These are phyloP conservation scores for Aspergillus oerlinghausenensis DNA, from an alignment of 2,329 filamentous ascomycete genomes.

Conservation along the genomic window DNA sequence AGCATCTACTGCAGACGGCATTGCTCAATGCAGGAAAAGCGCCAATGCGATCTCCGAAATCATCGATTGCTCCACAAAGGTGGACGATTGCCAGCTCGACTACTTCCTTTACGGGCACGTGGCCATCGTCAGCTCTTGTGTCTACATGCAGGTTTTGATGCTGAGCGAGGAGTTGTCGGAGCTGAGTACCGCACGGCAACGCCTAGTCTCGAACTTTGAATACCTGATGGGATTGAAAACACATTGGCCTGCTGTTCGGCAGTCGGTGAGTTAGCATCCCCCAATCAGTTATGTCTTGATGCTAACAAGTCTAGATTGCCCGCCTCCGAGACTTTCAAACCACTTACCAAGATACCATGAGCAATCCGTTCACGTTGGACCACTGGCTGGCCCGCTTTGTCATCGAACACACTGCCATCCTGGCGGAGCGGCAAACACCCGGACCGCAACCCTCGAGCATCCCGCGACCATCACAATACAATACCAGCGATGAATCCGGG, in stretches of 20 bases:
- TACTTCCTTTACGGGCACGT: slow-evolving; percentile 19
- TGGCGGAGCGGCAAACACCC: slow-evolving; percentile 10
- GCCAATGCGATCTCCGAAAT: slow-evolving; percentile 15
- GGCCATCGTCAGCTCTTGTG: slow-evolving; percentile 19
- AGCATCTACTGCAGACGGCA: not conserved
- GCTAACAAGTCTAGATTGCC: slow-evolving; percentile 7
- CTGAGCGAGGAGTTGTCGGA: slow-evolving; percentile 13
- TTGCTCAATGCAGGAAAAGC: slow-evolving; percentile 14
- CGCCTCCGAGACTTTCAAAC: slow-evolving; percentile 20
- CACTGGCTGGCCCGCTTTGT: slow-evolving; percentile 23
- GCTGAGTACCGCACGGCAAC: slow-evolving; percentile 10
- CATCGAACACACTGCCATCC: slow-evolving; percentile 16
- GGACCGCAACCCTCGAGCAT: not conserved
- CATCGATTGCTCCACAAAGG: slow-evolving; percentile 10
- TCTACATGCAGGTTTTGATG: slow-evolving; percentile 18
- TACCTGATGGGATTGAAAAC: slow-evolving; percentile 18
- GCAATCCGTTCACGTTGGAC: slow-evolving; percentile 17
- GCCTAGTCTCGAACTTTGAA: slow-evolving; percentile 17
- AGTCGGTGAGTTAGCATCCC: slow-evolving; percentile 7
- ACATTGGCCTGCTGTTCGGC: slow-evolving; percentile 17
- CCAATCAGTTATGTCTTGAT: not conserved
- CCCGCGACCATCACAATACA: not conserved
- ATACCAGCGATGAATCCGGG: not conserved
- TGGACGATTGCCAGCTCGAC: slow-evolving; percentile 15
- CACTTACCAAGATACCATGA: slow-evolving; percentile 14